These are phyloP conservation scores for Colletotrichum gloeosporioides DNA, from an alignment of 2,329 filamentous ascomycete genomes.

Conservation along the genomic window DNA sequence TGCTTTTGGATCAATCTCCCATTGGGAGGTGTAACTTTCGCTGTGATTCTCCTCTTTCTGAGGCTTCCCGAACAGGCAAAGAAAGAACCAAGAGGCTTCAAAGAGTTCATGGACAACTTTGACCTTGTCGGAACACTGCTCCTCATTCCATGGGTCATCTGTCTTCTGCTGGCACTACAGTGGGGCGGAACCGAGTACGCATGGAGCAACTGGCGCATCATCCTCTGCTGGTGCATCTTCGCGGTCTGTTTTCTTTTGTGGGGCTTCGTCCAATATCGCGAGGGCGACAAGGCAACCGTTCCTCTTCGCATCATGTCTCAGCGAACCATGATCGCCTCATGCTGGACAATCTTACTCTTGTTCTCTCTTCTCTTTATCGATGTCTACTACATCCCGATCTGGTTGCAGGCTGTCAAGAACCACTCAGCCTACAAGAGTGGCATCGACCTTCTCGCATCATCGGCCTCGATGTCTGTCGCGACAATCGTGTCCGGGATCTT, in stretches of 20 bases:
- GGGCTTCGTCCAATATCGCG: constrained; percentile 61
- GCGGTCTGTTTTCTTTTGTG: constrained; percentile 56
- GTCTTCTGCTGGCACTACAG: not conserved
- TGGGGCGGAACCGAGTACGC: not conserved
- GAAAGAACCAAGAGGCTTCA: constrained; percentile 30
- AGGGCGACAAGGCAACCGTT: constrained; percentile 54
- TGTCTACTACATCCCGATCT: not conserved
- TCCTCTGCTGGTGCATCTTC: constrained; percentile 52
- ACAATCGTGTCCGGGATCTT: not conserved
- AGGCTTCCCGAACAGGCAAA: constrained; percentile 37
- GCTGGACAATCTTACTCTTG: not conserved
- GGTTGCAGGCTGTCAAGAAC: not conserved
- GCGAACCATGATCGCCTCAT: not conserved
- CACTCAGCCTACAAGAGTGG: not conserved
- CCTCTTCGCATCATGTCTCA: constrained; percentile 49
- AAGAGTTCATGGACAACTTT: constrained; percentile 33
- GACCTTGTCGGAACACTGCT: constrained; percentile 17
- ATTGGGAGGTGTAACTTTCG: constrained; percentile 49
- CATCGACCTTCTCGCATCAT: constrained; percentile 47
- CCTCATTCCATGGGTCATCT: not conserved
- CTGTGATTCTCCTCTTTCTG: constrained; percentile 44
- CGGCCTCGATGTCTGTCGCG: constrained; percentile 46
- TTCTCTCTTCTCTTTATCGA: not conserved
- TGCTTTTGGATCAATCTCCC: constrained; percentile 53
- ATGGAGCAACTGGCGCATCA: constrained; percentile 46